Percentiles rank a stretch among this genome's conserved stretches.
Evolutionary conservation across 179 eudicot genomes (phyloP).

Genomic region (Carnegiea gigantea): DNA sequence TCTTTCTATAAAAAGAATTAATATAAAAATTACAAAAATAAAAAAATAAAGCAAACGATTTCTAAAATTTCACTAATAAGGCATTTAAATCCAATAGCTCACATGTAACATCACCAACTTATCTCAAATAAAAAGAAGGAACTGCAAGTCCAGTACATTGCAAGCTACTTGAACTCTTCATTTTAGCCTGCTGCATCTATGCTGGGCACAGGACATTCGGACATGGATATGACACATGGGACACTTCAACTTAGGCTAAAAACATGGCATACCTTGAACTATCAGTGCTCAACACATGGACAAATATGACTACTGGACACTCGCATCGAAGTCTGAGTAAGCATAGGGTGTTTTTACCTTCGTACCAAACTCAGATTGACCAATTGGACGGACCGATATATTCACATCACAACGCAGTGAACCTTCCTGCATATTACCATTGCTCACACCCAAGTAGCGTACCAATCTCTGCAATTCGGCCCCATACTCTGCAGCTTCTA

Average conservation of each 20-base stretch:
- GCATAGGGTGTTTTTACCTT: conserved; percentile 44
- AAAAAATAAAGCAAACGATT: no score
- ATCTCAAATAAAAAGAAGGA: no score
- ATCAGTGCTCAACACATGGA: neutral
- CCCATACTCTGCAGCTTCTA: conserved; percentile 97
- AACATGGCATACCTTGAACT: neutral
- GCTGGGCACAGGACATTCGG: neutral
- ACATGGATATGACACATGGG: neutral
- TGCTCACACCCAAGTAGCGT: conserved; percentile 84
- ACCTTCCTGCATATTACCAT: conserved; percentile 99
- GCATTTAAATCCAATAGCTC: no score
- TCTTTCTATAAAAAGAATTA: no score
- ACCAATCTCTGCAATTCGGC: conserved; percentile 93
- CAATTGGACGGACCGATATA: conserved; percentile 77
- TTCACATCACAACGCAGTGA: conserved; percentile 97
- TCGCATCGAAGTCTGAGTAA: neutral
- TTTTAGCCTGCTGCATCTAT: neutral
- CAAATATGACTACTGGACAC: neutral
- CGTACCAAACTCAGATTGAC: conserved; percentile 85
- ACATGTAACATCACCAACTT: no score
- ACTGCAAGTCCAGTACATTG: neutral
- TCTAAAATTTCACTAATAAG: no score
- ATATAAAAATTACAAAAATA: no score
- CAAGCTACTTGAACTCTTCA: neutral
- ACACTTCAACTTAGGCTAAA: neutral